Base-by-base conservation (phyloP, 805 yeast genomes). In the Kazachstania kunashirensis region DNA sequence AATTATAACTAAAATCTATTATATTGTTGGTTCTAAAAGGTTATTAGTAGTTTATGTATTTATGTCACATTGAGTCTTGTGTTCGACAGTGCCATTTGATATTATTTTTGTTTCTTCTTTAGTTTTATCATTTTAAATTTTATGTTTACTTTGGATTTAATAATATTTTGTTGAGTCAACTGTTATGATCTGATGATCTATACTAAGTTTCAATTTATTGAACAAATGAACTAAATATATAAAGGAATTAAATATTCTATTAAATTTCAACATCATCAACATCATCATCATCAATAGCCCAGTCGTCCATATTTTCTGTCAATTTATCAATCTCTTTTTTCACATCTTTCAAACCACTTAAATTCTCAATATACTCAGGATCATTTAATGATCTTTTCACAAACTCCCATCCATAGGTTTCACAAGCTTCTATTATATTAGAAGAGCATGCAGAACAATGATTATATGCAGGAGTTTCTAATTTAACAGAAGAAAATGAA, bases 361-460 rank as follows among this genome's bases (percentile, higher is more conserved):
- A 51, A 20, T 74, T 75, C 45, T 86, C 95, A 26, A 94, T 67
- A 48, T 74, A 81, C 14, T 64, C 67, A 1, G 78, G 61, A 44
- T 83, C 77, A 41, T 77, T 66, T 37, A 94, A 63, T 10, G 96
- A 89, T 11, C 54, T 52, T 47, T 67, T 66, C 4, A 92, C 84
- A 65, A 89, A 89, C 4, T 73, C 75, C 97, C 97, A 92, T 0
- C 84, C 85, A 0, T 65, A 57, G 1, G 52, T 43, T 16, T 57
- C 41, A 59, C 68, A 85, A 8, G 63, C 68, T 3, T 66, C 58
- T 1, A 83, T 47, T 2, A 92, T 79, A 0, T 64, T 47, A 0
- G 59, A 44, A 1, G 95, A 83, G 49, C 99, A 92, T 0, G 88
- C 98, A 0, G 96, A 79, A 57, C 99, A 92, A 48, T 73, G 67